Conservation (phyloP, 257 asterid species). For the Salvia rosmarinus region DNA sequence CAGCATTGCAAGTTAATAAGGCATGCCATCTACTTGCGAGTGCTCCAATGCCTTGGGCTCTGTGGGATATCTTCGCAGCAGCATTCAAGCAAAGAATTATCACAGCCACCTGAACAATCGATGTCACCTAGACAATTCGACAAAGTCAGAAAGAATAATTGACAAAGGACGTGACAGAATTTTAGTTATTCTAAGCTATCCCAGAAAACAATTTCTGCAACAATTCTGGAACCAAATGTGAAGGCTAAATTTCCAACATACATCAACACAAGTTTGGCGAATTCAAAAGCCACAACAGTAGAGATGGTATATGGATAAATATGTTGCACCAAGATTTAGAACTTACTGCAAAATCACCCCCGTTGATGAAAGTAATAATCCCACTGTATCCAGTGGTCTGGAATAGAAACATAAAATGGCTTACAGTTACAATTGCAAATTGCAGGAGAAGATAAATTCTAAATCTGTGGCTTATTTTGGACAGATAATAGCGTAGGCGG, state of each 20-base stretch:
- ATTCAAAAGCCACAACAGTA: slow-evolving; percentile 7
- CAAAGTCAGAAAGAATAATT: slow-evolving; percentile 11
- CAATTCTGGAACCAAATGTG: neutral
- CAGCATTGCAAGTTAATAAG: slow-evolving; percentile 57
- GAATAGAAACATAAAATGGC: slow-evolving; percentile 72
- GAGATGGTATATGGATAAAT: neutral
- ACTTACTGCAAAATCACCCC: slow-evolving; percentile 95
- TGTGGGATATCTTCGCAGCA: slow-evolving; percentile 80
- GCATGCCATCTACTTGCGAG: slow-evolving; percentile 81
- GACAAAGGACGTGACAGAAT: neutral
- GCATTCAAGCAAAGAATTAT: slow-evolving; percentile 70
- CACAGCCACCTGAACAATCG: slow-evolving; percentile 73
- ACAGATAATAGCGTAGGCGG: slow-evolving; percentile 64
- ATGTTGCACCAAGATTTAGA: slow-evolving; percentile 21
- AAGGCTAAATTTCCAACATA: neutral
- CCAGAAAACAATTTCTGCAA: neutral
- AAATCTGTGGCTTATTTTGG: slow-evolving; percentile 91
- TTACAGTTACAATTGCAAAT: slow-evolving; percentile 66
- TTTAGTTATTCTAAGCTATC: neutral
- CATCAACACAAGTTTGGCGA: neutral
- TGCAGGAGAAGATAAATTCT: slow-evolving; percentile 75
- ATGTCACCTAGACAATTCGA: slow-evolving; percentile 51
- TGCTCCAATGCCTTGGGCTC: slow-evolving; percentile 76
- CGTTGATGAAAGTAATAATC: slow-evolving; percentile 60
- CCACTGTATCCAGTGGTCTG: slow-evolving; percentile 73